Evolutionary conservation across 2,329 filamentous ascomycete genomes (phyloP).

Genomic region (Colletotrichum sp.): DNA sequence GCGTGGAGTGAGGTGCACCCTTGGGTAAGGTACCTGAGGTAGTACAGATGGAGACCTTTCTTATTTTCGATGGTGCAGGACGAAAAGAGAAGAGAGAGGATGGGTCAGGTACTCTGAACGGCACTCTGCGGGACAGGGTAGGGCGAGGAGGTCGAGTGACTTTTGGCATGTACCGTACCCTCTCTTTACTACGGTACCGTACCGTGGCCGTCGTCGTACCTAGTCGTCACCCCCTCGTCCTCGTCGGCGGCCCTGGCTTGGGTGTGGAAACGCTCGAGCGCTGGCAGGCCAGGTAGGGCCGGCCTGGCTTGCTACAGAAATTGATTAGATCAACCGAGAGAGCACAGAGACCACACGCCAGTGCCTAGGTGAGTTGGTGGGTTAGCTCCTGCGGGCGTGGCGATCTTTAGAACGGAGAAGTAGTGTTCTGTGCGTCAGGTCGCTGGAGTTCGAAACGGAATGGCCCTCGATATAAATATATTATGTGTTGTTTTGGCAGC

Average conservation of each 20-base stretch:
- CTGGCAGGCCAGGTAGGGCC: slow-evolving; percentile 22
- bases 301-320: slow-evolving; percentile 27
- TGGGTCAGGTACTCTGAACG: slow-evolving; percentile 19
- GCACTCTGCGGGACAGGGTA: not conserved
- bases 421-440: slow-evolving; percentile 22
- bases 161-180: slow-evolving; percentile 23
- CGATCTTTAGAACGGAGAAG: slow-evolving; percentile 18
- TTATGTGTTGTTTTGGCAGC: slow-evolving; percentile 1
- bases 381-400: slow-evolving; percentile 21
- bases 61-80: slow-evolving; percentile 18
- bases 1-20: slow-evolving; percentile 21
- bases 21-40: slow-evolving; percentile 21
- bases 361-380: not conserved
- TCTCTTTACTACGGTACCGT: not conserved
- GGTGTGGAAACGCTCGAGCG: slow-evolving; percentile 23
- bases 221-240: not conserved
- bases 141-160: slow-evolving; percentile 18
- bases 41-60: slow-evolving; percentile 20
- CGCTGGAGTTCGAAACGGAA: slow-evolving; percentile 17
- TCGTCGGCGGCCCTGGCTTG: slow-evolving; percentile 3
- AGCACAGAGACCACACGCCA: slow-evolving; percentile 20
- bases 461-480: slow-evolving; percentile 22
- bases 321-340: slow-evolving; percentile 29
- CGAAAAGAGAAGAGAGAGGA: slow-evolving; percentile 22
- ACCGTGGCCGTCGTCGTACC: not conserved